phyloP scores from a whole-genome alignment of 352 stramenopile species.

The Phytophthora tentaculata region DNA sequence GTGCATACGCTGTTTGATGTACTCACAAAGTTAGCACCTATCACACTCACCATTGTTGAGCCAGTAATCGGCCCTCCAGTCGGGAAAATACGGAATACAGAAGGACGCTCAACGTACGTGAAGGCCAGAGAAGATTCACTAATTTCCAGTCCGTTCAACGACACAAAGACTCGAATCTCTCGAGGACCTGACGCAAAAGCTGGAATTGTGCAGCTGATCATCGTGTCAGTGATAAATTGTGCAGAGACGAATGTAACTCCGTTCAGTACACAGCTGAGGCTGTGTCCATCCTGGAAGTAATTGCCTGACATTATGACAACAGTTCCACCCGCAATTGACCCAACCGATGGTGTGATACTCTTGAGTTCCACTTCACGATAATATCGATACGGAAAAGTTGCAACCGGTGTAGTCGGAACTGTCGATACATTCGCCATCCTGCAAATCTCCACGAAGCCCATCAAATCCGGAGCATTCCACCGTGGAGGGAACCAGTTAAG shows the following conservation, averaged over 20 bases:
- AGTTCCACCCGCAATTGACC: slow-evolving; percentile 35
- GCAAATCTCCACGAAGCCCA: slow-evolving; percentile 39
- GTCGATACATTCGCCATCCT: background rate
- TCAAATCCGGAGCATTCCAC: slow-evolving; percentile 20
- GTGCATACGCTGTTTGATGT: slow-evolving; percentile 34
- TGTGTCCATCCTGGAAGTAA: slow-evolving; percentile 39
- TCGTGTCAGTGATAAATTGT: slow-evolving; percentile 36
- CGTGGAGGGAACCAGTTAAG: slow-evolving; percentile 30
- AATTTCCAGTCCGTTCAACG: slow-evolving; percentile 44
- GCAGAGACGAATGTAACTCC: slow-evolving; percentile 25
- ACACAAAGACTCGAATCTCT: slow-evolving; percentile 35
- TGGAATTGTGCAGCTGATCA: slow-evolving; percentile 39
- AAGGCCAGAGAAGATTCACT: slow-evolving; percentile 32
- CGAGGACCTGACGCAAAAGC: slow-evolving; percentile 14
- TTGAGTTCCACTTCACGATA: slow-evolving; percentile 37
- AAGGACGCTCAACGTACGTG: slow-evolving; percentile 40
- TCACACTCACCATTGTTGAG: slow-evolving; percentile 38
- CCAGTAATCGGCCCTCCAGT: slow-evolving; percentile 29
- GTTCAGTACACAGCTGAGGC: slow-evolving; percentile 44
- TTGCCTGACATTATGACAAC: slow-evolving; percentile 37
- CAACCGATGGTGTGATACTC: slow-evolving; percentile 28
- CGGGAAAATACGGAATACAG: slow-evolving; percentile 38
- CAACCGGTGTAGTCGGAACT: slow-evolving; percentile 4
- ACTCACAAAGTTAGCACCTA: slow-evolving; percentile 38
- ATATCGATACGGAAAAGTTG: slow-evolving; percentile 40